Evolutionary conservation across 148 eudicot species (phyloP), one percentile per base, ranked within the genome.

Genomic region (Arctostaphylos glauca): DNA sequence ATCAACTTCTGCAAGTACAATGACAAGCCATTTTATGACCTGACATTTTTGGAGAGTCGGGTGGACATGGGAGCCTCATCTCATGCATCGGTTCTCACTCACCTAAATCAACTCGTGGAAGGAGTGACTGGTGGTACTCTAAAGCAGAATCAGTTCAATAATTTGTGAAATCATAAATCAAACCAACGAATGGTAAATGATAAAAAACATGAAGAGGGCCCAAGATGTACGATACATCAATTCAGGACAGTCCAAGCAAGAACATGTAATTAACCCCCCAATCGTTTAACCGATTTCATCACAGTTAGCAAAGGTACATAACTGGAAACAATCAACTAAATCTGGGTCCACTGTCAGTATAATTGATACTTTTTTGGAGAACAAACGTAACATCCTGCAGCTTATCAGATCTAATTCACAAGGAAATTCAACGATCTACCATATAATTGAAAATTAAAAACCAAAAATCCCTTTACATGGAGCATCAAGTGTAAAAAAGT

Each of bases 271-370:
- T 38, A 55, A 55, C 12, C 66, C 18, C 62, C 50, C 12, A 68
- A 70, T 53, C 70, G 25, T 73, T 71, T 43, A 43, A 54, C 56
- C 10, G 38, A 13, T 48, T 23, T 15, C 14, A 44, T 5, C 60
- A 67, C 18, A 47, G 31, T 38, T 66, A 56, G 49, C 60, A 38
- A 60, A 13, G 60, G 64, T 9, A 10, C 3, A 25, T 58, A 67
- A 18, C 58, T 49, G 70, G 47, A 67, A 55, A 83, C 78, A 55
- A 78, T 78, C 71, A 70, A 78, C 71, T 16, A 78, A 78, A 79
- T 79, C 59, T 67, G 62, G 71, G 77, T 25, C 47, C 14, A 13
- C 31, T 53, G 78, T 31, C 79, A 52, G 58, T 53, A 38, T 70
- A 80, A 5, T 16, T 9, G 16, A 44, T 47, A 41, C 47, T n/a